Base-by-base conservation (phyloP, 768 basidiomycete species). In the Psilocybe tampanensis region DNA sequence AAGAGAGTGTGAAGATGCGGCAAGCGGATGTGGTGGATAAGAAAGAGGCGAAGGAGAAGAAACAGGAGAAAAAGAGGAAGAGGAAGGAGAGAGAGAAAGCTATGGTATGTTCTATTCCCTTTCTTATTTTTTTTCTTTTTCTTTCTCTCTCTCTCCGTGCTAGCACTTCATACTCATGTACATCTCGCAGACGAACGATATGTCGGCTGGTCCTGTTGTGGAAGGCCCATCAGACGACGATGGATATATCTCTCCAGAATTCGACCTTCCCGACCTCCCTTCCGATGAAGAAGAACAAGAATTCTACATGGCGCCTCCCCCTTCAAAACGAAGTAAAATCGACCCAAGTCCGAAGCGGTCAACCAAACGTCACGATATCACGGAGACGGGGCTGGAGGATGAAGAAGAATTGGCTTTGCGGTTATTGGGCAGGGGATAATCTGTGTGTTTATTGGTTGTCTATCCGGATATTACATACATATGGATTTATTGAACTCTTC, bases 11-110 rank as follows among this genome's bases (percentile, higher is more conserved):
- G 51, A 88, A 83, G 77, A 79, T 98, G 82, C 80, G 76, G 63
- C 74, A 79, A 11, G 83, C 81, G 22, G 93, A 96, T 68, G 77
- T 86, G 44, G 54, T 74, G 44, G 96, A 99, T 74, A 90, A 90
- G 73, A 82, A 84, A 56, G 85, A 92, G 63, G 94, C 91, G 6
- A 89, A 81, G 70, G 92, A 90, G 67, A 95, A 94, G 82, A 90
- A 88, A 74, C 75, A 81, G 60, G 95, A 97, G 71, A 95, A 92
- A 81, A 97, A 96, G 78, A 76, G 92, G 60, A 96, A 95, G 74
- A 77, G 91, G 66, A 96, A 95, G 74, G 89, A 93, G 54, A 80
- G 82, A 34, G 90, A 92, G 66, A 76, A 72, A 53, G 78, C 71
- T 66, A 79, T 72, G 56, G 75, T 71, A 33, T 60, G 2, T 54